These are phyloP conservation scores for Citeromyces matritensis DNA, from an alignment of 805 yeast genomes.

Conservation along the genomic window DNA sequence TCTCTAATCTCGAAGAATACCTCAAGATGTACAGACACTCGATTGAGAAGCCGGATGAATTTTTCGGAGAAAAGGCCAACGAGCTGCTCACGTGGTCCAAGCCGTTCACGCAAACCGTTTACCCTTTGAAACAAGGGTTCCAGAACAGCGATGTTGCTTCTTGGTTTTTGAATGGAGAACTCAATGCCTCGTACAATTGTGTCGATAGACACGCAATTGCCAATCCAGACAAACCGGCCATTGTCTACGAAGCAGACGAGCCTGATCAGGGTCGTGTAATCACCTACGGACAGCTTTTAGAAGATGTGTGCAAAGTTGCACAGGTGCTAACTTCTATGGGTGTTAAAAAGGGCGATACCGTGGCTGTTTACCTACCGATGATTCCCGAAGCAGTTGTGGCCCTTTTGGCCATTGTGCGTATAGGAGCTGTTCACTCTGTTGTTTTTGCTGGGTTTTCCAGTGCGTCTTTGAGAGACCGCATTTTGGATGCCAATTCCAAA, in stretches of 20 bases:
- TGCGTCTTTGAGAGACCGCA: slow-evolving; percentile 83
- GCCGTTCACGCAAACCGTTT: too few relatives aligned
- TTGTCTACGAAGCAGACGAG: slow-evolving; percentile 91
- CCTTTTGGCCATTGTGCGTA: slow-evolving; percentile 79
- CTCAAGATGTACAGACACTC: slow-evolving; percentile 56
- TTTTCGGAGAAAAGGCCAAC: slow-evolving; percentile 67
- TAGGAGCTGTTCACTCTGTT: slow-evolving; percentile 94
- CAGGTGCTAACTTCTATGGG: slow-evolving; percentile 92
- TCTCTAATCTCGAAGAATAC: slow-evolving; percentile 54
- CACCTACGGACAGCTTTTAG: slow-evolving; percentile 77
- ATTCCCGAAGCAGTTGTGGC: slow-evolving; percentile 92
- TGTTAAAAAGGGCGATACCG: slow-evolving; percentile 87
- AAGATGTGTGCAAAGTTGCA: slow-evolving; percentile 77
- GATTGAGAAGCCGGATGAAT: slow-evolving; percentile 61
- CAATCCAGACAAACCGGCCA: slow-evolving; percentile 73
- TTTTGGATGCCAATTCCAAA: slow-evolving; percentile 73
- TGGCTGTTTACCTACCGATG: slow-evolving; percentile 95
- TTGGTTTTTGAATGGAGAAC: slow-evolving; percentile 88
- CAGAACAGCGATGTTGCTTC: slow-evolving; percentile 68
- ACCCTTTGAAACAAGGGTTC: slow-evolving; percentile 74
- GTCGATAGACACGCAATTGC: slow-evolving; percentile 90
- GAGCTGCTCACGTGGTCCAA: too few relatives aligned
- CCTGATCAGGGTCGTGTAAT: slow-evolving; percentile 55
- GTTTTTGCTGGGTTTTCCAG: slow-evolving; percentile 95
- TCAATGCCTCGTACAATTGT: slow-evolving; percentile 87